A percentile compares a stretch with the other conserved stretches of the same genome.
Conservation (phyloP, 2,329 filamentous ascomycete genomes). For the Fusarium sp. region DNA sequence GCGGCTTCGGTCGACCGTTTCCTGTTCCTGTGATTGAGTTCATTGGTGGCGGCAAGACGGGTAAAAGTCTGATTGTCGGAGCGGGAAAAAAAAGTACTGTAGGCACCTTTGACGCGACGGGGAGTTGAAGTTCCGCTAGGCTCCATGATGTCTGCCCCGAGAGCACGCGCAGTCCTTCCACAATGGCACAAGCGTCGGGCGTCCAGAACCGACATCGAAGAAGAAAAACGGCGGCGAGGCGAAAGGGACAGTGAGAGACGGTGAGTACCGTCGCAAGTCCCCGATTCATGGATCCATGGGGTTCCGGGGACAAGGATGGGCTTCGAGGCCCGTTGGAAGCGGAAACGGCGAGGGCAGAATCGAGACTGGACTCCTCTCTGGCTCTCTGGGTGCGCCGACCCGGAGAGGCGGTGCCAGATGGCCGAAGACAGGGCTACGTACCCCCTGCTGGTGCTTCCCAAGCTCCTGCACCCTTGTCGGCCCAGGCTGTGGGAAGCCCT, state of each 20-base stretch:
- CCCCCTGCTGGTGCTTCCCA: slow-evolving; percentile 33
- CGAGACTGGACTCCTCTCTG: slow-evolving; percentile 18
- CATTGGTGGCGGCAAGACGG: slow-evolving; percentile 17
- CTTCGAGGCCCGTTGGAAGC: background rate
- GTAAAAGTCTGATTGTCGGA: slow-evolving; percentile 17
- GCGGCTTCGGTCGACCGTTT: slow-evolving; percentile 30
- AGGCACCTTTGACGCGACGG: background rate
- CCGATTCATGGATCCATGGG: slow-evolving; percentile 25
- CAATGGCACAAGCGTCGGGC: slow-evolving; percentile 8
- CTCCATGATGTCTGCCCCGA: background rate
- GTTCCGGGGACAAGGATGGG: slow-evolving; percentile 25
- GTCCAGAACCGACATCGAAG: slow-evolving; percentile 1
- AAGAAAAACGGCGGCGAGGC: slow-evolving; percentile 2
- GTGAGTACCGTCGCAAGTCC: slow-evolving; percentile 13
- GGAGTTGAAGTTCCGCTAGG: slow-evolving; percentile 6
- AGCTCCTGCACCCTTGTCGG: slow-evolving; percentile 20
- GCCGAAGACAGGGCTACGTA: slow-evolving; percentile 35
- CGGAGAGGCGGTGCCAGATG: slow-evolving; percentile 39
- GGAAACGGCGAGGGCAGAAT: slow-evolving; percentile 11
- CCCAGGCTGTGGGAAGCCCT: slow-evolving; percentile 23
- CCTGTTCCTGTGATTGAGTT: slow-evolving; percentile 22
- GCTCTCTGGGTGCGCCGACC: slow-evolving; percentile 16
- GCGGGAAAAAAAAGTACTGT: background rate
- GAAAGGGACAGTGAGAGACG: background rate
- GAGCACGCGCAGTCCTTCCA: slow-evolving; percentile 15